Conservation (phyloP, 495 filamentous ascomycete species). For the Letharia columbiana region DNA sequence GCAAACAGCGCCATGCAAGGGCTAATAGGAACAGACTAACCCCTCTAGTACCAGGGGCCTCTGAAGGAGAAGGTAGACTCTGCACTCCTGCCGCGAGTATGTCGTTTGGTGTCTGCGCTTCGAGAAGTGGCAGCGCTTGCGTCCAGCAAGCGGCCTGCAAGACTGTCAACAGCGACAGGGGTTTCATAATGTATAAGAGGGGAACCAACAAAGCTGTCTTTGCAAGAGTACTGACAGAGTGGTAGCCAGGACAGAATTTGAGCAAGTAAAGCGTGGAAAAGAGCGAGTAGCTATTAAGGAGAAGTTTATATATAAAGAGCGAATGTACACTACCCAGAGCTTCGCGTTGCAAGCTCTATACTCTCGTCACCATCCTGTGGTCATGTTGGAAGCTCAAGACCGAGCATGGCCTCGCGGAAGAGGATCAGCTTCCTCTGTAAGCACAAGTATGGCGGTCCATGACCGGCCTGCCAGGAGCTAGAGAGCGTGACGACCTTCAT, state of each 20-base stretch:
- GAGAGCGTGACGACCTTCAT: neutral
- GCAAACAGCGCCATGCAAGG: neutral
- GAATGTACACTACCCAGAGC: neutral
- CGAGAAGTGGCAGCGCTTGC: neutral
- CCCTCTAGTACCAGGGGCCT: neutral
- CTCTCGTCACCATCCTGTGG: neutral
- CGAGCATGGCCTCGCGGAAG: neutral
- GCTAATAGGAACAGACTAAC: neutral
- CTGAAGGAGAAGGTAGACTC: neutral
- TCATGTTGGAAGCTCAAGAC: neutral
- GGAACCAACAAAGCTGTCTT: neutral
- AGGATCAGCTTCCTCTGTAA: neutral
- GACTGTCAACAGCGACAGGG: neutral
- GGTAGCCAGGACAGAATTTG: neutral
- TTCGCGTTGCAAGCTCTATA: neutral
- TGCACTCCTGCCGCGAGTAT: neutral
- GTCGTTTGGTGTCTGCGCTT: neutral
- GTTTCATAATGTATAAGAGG: neutral
- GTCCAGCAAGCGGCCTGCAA: neutral
- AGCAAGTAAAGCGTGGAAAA: neutral
- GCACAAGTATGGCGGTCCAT: neutral
- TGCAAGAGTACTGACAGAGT: neutral
- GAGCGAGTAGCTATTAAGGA: neutral
- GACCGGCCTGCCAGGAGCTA: neutral
- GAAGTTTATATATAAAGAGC: neutral